A percentile compares a stretch with the other conserved stretches of the same genome.
phyloP scores from a whole-genome alignment of 495 filamentous ascomycete species.

The Tuber calosporum region DNA sequence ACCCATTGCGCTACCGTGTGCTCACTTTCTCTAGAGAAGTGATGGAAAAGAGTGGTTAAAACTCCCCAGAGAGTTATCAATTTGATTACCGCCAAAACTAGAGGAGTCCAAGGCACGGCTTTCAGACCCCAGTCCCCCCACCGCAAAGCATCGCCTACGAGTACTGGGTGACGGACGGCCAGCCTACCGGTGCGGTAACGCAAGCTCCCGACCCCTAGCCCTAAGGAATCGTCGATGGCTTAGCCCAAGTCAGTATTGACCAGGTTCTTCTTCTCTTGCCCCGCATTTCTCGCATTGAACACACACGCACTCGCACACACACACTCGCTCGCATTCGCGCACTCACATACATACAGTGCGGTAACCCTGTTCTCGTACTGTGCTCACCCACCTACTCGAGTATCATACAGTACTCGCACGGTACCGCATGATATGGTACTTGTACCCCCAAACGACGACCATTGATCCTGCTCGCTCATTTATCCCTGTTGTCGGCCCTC shows the following conservation, averaged over 20 bases:
- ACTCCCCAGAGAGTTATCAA: not conserved
- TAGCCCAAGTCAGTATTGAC: not conserved
- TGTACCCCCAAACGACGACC: not conserved
- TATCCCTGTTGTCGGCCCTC: not conserved
- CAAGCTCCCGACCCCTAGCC: not conserved
- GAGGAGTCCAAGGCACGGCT: not conserved
- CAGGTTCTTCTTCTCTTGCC: not conserved
- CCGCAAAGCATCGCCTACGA: not conserved
- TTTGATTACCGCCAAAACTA: too few relatives aligned
- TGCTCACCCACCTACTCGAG: not conserved
- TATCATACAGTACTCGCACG: too few relatives aligned
- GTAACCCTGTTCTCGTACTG: not conserved
- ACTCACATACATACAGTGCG: too few relatives aligned
- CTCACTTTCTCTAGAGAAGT: not conserved
- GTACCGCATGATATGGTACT: too few relatives aligned
- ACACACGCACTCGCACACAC: not conserved
- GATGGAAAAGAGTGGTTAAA: not conserved
- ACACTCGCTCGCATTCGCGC: not conserved
- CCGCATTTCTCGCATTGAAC: not conserved
- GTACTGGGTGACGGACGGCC: not conserved
- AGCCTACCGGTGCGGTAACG: not conserved
- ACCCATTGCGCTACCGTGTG: not conserved
- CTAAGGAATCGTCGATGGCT: not conserved
- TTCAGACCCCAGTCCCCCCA: not conserved
- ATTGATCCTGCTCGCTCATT: not conserved